Percentiles rank a stretch among this genome's conserved stretches.
Conservation (phyloP, 257 asterid species). For the Craterostigma plantagineum region DNA sequence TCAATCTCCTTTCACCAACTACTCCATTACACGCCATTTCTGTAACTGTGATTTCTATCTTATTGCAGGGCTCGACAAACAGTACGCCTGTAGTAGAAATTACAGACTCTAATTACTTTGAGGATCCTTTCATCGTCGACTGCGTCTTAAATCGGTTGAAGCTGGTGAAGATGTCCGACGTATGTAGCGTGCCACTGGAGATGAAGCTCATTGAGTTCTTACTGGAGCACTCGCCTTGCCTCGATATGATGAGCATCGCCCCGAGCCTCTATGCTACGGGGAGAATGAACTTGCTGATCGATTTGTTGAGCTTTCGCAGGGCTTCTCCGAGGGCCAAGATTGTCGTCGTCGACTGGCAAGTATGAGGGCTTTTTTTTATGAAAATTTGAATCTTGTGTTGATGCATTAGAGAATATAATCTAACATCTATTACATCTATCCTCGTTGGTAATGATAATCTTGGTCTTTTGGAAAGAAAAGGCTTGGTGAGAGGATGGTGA, state of each 20-base stretch:
- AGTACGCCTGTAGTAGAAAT: conserved; percentile 11
- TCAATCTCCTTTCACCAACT: background rate
- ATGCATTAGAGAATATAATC: too few relatives aligned
- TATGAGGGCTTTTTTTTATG: too few relatives aligned
- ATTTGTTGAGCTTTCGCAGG: conserved; percentile 51
- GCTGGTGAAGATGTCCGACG: conserved; percentile 41
- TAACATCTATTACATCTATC: too few relatives aligned
- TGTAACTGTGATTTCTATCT: background rate
- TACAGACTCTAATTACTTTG: conserved; percentile 38
- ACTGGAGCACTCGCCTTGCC: conserved; percentile 52
- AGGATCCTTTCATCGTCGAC: conserved; percentile 13
- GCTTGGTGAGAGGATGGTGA: too few relatives aligned
- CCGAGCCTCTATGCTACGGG: conserved; percentile 27
- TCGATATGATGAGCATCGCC: conserved; percentile 36
- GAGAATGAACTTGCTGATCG: conserved; percentile 38
- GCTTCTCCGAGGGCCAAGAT: conserved; percentile 51
- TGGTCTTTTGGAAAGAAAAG: too few relatives aligned
- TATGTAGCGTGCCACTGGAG: conserved; percentile 41
- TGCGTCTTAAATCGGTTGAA: conserved; percentile 23
- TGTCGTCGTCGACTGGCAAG: too few relatives aligned
- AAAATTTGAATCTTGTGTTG: too few relatives aligned
- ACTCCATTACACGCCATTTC: background rate
- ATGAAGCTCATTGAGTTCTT: conserved; percentile 52
- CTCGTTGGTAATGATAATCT: too few relatives aligned
- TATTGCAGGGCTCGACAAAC: conserved; percentile 41